phyloP scores from a whole-genome alignment of 1,284 basidiomycete genomes.

The Meira miltonrushii region DNA sequence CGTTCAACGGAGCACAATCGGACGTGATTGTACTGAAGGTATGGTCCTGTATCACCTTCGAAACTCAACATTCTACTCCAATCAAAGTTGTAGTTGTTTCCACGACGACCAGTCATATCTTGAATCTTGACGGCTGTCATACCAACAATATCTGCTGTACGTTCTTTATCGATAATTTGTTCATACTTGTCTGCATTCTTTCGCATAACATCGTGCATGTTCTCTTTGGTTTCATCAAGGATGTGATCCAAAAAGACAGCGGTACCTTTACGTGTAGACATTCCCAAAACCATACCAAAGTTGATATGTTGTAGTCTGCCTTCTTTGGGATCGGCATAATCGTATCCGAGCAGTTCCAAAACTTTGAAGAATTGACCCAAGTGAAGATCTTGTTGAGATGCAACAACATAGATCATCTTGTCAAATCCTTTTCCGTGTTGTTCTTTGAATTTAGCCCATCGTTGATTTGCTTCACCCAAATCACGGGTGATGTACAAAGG shows the following conservation, averaged over 20 bases:
- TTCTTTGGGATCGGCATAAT: slow-evolving; percentile 63
- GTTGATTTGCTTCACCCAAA: slow-evolving; percentile 87
- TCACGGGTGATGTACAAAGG: slow-evolving; percentile 98
- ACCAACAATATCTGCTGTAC: slow-evolving; percentile 76
- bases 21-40: slow-evolving; percentile 75
- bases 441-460: slow-evolving; percentile 75
- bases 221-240: slow-evolving; percentile 77
- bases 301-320: slow-evolving; percentile 75
- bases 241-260: slow-evolving; percentile 94
- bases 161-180: slow-evolving; percentile 80
- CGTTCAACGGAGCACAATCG: slow-evolving; percentile 86
- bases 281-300: slow-evolving; percentile 86
- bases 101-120: slow-evolving; percentile 92
- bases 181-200: slow-evolving; percentile 90
- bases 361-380: slow-evolving; percentile 91
- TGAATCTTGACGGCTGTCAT: slow-evolving; percentile 97
- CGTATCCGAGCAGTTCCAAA: slow-evolving; percentile 80
- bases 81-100: slow-evolving; percentile 95
- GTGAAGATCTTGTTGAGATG: slow-evolving; percentile 91
- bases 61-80: slow-evolving; percentile 93
- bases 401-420: slow-evolving; percentile 96
- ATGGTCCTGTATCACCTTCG: slow-evolving; percentile 83
- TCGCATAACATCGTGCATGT: slow-evolving; percentile 96
- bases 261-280: slow-evolving; percentile 95
- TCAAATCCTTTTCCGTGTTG: slow-evolving; percentile 62